Base-by-base conservation (phyloP, 2,329 filamentous ascomycete genomes). In the Immersiporthe knoxdaviesiana region DNA sequence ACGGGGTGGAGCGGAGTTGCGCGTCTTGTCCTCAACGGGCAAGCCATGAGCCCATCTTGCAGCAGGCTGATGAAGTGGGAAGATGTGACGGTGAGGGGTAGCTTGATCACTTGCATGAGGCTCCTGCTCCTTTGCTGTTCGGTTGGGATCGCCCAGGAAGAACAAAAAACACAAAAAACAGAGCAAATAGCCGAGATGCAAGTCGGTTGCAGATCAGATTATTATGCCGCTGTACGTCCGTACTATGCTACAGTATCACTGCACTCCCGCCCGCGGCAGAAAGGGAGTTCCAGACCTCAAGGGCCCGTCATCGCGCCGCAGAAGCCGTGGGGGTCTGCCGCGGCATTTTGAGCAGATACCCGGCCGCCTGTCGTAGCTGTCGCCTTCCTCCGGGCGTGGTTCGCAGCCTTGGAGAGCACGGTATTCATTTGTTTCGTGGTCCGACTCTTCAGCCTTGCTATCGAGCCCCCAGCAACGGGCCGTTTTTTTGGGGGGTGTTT, bases 291-390 rank as follows among this genome's bases (percentile, higher is more conserved):
- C 61, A 54, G 62, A 61, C 30, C 39, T 16, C 24, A 5, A 54
- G 12, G 50, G 11, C 24, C 50, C 50, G 32, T 54, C 65, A 54
- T 67, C n/a, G 58, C 18, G 37, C 47, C 32, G 58, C 59, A 52
- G 39, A 58, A 21, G 58, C 35, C 68, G 68, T 70, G 68, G 68
- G 68, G 65, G 66, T 70, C n/a, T 56, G 44, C 44, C 44, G 65
- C 47, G 39, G 59, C 59, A 65, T 63, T 32, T 47, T 30, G 59
- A 63, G 27, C 61, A 52, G 65, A 32, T 63, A 68, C 54, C 41
- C 58, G 59, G 14, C 32, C 44, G 27, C 2, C n/a, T 65, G 18
- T 32, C 39, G 63, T 58, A 16, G 30, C 35, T 47, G 44, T 47
- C 7, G 44, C 8, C 21, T n/a, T 47, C 6, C 21, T 35, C 32